Evolutionary conservation across 495 filamentous ascomycete species (phyloP).

Genomic region (Podospora bellae-mahoneyi): DNA sequence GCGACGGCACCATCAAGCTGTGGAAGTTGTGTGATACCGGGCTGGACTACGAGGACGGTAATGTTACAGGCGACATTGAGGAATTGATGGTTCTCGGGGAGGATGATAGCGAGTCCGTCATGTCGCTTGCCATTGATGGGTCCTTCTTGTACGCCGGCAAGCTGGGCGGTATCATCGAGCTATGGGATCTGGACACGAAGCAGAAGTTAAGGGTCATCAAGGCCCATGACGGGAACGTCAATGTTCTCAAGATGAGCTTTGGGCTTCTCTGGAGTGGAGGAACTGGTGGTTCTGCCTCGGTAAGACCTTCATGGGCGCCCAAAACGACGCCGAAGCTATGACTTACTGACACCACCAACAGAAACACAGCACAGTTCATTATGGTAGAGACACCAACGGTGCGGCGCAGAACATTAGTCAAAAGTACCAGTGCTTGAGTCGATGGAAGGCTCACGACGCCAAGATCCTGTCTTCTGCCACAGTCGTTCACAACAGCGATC

Average conservation of each 20-base stretch:
- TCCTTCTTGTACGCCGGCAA: slow-evolving; percentile 88
- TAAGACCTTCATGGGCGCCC: slow-evolving; percentile 37
- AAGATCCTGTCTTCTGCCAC: slow-evolving; percentile 84
- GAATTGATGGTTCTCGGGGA: slow-evolving; percentile 68
- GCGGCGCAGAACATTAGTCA: slow-evolving; percentile 71
- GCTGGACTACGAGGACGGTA: slow-evolving; percentile 31
- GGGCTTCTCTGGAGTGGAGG: slow-evolving; percentile 81
- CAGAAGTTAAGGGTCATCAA: slow-evolving; percentile 84
- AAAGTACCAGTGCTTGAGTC: slow-evolving; percentile 76
- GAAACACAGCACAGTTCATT: slow-evolving; percentile 58
- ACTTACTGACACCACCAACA: slow-evolving; percentile 26
- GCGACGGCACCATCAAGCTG: slow-evolving; percentile 88
- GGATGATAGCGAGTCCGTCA: slow-evolving; percentile 72
- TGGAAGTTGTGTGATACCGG: slow-evolving; percentile 63
- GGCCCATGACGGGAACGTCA: slow-evolving; percentile 75
- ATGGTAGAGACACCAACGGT: slow-evolving; percentile 46
- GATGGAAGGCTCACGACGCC: slow-evolving; percentile 82
- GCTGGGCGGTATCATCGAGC: slow-evolving; percentile 83
- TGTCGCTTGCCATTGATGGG: slow-evolving; percentile 79
- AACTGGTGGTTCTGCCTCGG: slow-evolving; percentile 74
- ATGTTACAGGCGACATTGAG: slow-evolving; percentile 49
- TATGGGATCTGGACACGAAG: slow-evolving; percentile 94
- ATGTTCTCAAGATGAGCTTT: slow-evolving; percentile 77
- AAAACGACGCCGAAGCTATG: no score
- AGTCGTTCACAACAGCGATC: slow-evolving; percentile 60